Conservation (phyloP, 2,329 filamentous ascomycete genomes). For the Sarocladium kiliense region DNA sequence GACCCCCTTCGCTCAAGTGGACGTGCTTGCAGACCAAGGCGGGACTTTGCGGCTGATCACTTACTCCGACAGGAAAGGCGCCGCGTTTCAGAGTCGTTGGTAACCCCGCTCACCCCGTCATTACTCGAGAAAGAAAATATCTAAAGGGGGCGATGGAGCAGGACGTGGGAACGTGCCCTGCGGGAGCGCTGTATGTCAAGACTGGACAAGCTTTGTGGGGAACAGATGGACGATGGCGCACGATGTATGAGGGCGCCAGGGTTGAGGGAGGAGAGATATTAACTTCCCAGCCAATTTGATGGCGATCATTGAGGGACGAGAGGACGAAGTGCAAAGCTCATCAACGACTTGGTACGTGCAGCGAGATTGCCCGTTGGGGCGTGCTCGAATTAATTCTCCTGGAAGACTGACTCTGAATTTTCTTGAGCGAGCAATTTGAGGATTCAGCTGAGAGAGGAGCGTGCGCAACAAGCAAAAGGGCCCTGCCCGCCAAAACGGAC, state of each 20-base stretch:
- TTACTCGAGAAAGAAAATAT: conserved; percentile 12
- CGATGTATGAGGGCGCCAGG: background rate
- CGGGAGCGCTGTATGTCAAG: conserved; percentile 25
- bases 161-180: background rate
- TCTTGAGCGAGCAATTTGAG: no score
- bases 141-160: background rate
- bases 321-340: background rate
- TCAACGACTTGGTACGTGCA: background rate
- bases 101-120: conserved; percentile 22
- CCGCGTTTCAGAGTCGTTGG: conserved; percentile 27
- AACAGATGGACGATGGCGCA: background rate
- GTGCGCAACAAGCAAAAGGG: no score
- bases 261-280: background rate
- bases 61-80: conserved; percentile 14
- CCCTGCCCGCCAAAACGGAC: no score
- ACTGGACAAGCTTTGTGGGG: conserved; percentile 33
- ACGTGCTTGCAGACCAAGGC: background rate
- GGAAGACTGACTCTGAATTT: no score
- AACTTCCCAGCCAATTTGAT: background rate
- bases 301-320: background rate
- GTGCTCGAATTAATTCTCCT: background rate
- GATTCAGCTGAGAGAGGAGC: no score
- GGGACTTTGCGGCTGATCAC: conserved; percentile 9
- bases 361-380: background rate
- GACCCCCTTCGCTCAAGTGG: background rate